Evolutionary conservation across 2,329 filamentous ascomycete species (phyloP).

Genomic region (Diplocarpon rosae): DNA sequence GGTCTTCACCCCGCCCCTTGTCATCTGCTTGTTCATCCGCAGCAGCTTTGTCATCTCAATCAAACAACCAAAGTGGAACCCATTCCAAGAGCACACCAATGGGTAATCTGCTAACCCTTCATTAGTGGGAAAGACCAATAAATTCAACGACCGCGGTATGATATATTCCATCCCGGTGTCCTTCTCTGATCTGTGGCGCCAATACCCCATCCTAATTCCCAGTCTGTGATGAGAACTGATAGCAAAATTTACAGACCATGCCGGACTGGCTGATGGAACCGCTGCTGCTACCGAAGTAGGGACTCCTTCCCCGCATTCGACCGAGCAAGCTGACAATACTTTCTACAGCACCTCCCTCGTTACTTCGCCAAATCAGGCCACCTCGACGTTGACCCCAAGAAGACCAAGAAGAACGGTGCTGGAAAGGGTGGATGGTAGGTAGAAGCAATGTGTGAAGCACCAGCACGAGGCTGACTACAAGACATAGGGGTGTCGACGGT

Average conservation of each 20-base stretch:
- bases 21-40: too few species aligned
- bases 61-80: too few species aligned
- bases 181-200: background rate
- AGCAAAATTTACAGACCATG: slow-evolving; percentile 46
- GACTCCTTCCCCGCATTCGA: background rate
- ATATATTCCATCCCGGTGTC: background rate
- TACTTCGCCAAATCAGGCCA: slow-evolving; percentile 88
- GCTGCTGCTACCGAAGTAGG: slow-evolving; percentile 27
- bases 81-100: slow-evolving; percentile 8
- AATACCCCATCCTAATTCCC: background rate
- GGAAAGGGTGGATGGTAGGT: slow-evolving; percentile 90
- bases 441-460: slow-evolving; percentile 1
- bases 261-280: slow-evolving; percentile 63
- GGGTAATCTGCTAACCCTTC: slow-evolving; percentile 13
- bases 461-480: slow-evolving; percentile 13
- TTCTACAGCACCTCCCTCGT: slow-evolving; percentile 62
- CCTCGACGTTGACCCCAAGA: slow-evolving; percentile 73
- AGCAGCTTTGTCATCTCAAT: too few species aligned
- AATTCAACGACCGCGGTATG: slow-evolving; percentile 68
- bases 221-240: background rate
- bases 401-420: slow-evolving; percentile 92
- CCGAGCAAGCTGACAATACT: slow-evolving; percentile 4
- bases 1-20: slow-evolving; percentile 11
- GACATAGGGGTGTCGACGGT: slow-evolving; percentile 64
- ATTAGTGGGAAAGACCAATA: slow-evolving; percentile 94